Evolutionary conservation across 306 rosid species (phyloP).

Genomic region (Leucaena leucocephala): DNA sequence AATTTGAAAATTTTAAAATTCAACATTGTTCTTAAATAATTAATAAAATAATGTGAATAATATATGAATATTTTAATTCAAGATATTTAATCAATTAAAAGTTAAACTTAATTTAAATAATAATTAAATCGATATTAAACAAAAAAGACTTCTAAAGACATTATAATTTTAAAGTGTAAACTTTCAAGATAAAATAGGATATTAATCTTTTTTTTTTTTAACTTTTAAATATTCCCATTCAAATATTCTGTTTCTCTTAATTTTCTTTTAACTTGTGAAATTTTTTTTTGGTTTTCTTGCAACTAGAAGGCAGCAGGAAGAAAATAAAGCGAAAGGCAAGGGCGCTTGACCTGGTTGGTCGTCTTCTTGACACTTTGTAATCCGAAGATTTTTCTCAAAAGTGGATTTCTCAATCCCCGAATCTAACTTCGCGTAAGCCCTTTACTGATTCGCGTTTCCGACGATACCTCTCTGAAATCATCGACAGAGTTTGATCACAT

Average conservation of each 20-base stretch:
- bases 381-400: background rate
- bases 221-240: background rate
- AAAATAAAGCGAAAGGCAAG: background rate
- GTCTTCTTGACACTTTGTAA: slow-evolving; percentile 8
- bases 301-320: background rate
- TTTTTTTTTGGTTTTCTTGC: background rate
- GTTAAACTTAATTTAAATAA: no score
- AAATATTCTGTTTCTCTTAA: background rate
- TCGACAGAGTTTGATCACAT: slow-evolving; percentile 4
- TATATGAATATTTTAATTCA: no score
- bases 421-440: slow-evolving; percentile 9
- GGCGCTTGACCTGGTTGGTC: background rate
- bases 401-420: slow-evolving; percentile 1
- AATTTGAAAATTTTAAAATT: no score
- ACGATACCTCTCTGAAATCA: background rate
- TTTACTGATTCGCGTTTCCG: background rate
- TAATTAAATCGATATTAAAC: no score
- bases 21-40: no score
- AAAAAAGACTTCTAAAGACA: no score
- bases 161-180: no score
- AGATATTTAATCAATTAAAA: no score
- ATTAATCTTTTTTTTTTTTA: no score
- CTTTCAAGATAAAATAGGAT: no score
- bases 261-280: background rate
- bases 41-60: no score